Evolutionary conservation across 768 basidiomycete species (phyloP).

Genomic region (Termitomyces sp.): DNA sequence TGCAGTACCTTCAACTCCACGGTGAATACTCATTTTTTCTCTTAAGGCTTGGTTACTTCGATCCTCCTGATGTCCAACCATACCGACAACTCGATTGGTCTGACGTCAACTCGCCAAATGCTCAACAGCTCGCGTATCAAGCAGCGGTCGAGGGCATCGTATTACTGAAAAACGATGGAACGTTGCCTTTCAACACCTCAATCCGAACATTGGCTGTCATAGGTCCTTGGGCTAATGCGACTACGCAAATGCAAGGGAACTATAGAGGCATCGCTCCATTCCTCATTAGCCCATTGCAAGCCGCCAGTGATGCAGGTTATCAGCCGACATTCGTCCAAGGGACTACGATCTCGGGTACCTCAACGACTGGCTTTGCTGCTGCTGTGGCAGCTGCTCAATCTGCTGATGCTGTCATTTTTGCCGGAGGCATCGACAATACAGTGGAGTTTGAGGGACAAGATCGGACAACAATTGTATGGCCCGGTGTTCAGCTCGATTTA

Average conservation of each 20-base stretch:
- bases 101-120: slow-evolving; percentile 44
- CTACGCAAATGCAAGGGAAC: slow-evolving; percentile 55
- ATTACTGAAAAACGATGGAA: slow-evolving; percentile 62
- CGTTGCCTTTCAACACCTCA: slow-evolving; percentile 46
- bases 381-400: slow-evolving; percentile 46
- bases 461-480: slow-evolving; percentile 49
- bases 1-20: not conserved
- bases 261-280: slow-evolving; percentile 54
- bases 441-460: slow-evolving; percentile 50
- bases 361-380: slow-evolving; percentile 42
- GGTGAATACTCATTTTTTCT: not conserved
- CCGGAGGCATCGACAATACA: slow-evolving; percentile 53
- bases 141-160: slow-evolving; percentile 54
- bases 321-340: slow-evolving; percentile 40
- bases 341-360: slow-evolving; percentile 35
- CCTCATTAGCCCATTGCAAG: slow-evolving; percentile 51
- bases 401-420: slow-evolving; percentile 50
- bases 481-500: slow-evolving; percentile 51
- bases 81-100: slow-evolving; percentile 49
- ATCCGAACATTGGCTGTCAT: slow-evolving; percentile 53
- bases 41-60: slow-evolving; percentile 54
- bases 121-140: slow-evolving; percentile 48
- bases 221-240: slow-evolving; percentile 59
- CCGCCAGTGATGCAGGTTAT: slow-evolving; percentile 45
- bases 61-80: slow-evolving; percentile 45